Evolutionary conservation across 106 monocot genomes (phyloP).

Genomic region (Gastrodia elata): DNA sequence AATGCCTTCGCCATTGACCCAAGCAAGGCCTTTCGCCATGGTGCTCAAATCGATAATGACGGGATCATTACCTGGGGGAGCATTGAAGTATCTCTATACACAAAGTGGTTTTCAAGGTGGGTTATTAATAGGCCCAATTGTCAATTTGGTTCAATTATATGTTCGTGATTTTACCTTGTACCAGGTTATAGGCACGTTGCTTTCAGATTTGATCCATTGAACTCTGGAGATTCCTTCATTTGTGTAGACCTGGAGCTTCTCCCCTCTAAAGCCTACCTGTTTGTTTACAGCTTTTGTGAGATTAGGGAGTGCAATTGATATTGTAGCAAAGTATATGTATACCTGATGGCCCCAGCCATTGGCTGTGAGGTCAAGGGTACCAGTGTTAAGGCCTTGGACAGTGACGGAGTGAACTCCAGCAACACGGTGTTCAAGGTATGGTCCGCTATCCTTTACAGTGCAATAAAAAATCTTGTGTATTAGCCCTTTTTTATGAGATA

Average conservation of each 20-base stretch:
- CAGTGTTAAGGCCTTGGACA: conserved; percentile 82
- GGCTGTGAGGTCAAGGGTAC: conserved; percentile 61
- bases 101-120: background rate
- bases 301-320: background rate
- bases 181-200: conserved; percentile 28
- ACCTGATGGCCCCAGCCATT: conserved; percentile 77
- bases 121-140: background rate
- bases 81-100: conserved; percentile 57
- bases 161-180: conserved; percentile 28
- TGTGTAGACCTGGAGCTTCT: conserved; percentile 22
- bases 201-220: conserved; percentile 18
- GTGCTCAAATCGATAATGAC: conserved; percentile 60
- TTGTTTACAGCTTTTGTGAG: background rate
- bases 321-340: background rate
- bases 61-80: conserved; percentile 58
- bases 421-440: conserved; percentile 47
- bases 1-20: conserved; percentile 76
- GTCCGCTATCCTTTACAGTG: conserved; percentile 68
- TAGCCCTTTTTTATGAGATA: background rate
- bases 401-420: conserved; percentile 43
- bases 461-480: background rate
- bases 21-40: conserved; percentile 77
- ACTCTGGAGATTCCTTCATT: conserved; percentile 16
- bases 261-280: conserved; percentile 38
- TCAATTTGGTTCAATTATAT: background rate